Evolutionary conservation across 257 asterid genomes (phyloP).

Genomic region (Primulina tabacum): DNA sequence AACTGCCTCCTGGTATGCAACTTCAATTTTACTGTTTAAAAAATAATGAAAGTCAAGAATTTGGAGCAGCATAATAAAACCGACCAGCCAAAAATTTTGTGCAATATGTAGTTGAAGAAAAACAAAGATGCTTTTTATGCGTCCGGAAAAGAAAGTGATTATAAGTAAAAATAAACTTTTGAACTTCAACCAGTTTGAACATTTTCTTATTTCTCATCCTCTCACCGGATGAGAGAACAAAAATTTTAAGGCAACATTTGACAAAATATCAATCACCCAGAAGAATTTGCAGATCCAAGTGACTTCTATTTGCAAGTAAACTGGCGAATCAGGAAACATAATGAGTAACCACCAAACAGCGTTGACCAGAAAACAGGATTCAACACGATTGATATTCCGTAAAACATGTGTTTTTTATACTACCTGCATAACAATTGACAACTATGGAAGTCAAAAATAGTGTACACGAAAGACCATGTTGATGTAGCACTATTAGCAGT

Average conservation of each 20-base stretch:
- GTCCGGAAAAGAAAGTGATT: not conserved
- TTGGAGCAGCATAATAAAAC: not conserved
- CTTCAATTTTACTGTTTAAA: slow-evolving; percentile 47
- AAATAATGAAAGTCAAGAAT: not conserved
- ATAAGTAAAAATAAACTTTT: no score
- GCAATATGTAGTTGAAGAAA: not conserved
- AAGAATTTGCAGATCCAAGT: slow-evolving; percentile 3
- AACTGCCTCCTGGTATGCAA: slow-evolving; percentile 58
- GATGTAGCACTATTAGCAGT: not conserved
- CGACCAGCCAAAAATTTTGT: not conserved
- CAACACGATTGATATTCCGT: not conserved
- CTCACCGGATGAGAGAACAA: slow-evolving; percentile 4
- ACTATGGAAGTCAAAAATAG: not conserved
- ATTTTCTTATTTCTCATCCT: not conserved
- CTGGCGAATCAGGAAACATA: not conserved
- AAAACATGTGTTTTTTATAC: no score
- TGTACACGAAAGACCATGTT: no score
- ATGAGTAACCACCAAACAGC: not conserved
- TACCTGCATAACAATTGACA: not conserved
- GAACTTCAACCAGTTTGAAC: not conserved
- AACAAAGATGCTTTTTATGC: not conserved
- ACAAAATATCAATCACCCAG: not conserved
- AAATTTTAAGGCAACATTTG: not conserved
- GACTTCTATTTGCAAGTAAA: not conserved
- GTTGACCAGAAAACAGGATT: not conserved